Percentiles rank a stretch among this genome's conserved stretches.
Conservation (phyloP, 305 asterid genomes). For the Fraxinus platypoda region DNA sequence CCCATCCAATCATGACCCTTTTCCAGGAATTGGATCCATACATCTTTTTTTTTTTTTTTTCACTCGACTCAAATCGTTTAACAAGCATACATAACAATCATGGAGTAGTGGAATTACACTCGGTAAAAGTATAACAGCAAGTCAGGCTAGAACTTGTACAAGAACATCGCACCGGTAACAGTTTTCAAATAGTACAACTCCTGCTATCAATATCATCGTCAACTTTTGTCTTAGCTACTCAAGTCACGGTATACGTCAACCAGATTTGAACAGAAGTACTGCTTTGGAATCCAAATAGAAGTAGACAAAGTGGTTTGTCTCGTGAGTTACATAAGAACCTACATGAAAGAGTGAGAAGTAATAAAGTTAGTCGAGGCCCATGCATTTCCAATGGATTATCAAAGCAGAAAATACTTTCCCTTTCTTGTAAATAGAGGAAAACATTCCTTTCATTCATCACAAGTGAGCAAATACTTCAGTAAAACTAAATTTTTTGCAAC, state of each 20-base stretch:
- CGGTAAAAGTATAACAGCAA: background rate
- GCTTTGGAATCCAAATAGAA: constrained; percentile 98
- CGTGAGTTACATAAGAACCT: constrained; percentile 98
- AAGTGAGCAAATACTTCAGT: background rate
- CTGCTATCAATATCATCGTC: constrained; percentile 4
- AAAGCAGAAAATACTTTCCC: background rate
- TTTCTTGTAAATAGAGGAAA: background rate
- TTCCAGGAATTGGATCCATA: background rate
- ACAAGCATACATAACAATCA: background rate
- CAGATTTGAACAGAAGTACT: constrained; percentile 90
- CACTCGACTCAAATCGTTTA: background rate
- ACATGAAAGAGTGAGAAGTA: constrained; percentile 3
- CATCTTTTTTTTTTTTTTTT: background rate
- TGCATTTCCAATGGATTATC: background rate
- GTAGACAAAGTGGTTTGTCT: constrained; percentile 97
- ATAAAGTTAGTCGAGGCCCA: constrained; percentile 2
- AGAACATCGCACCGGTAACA: constrained; percentile 27
- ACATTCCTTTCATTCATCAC: background rate
- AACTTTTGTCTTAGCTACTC: background rate
- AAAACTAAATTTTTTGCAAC: background rate
- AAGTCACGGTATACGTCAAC: constrained; percentile 44
- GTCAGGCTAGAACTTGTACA: background rate
- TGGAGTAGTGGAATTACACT: background rate
- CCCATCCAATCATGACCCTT: background rate
- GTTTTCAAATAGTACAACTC: constrained; percentile 42